These are phyloP conservation scores for Starmera quercuum DNA, from an alignment of 805 yeast genomes.

Conservation along the genomic window DNA sequence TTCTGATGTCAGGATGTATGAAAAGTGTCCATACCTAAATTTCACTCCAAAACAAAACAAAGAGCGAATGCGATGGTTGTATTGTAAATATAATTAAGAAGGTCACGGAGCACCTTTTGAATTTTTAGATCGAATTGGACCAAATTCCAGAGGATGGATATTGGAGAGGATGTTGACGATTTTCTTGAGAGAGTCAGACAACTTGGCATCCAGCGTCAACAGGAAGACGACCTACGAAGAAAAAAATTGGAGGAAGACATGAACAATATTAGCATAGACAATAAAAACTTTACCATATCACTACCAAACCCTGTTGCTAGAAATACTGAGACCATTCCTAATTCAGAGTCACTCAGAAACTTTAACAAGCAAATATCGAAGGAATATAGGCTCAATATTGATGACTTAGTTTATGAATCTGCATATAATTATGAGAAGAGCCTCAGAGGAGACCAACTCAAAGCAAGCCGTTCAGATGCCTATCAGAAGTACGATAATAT, in stretches of 20 bases:
- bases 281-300: not conserved
- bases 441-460: slow-evolving; percentile 57
- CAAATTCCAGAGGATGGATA: not conserved
- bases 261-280: not conserved
- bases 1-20: no score
- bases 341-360: slow-evolving; percentile 9
- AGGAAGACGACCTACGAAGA: slow-evolving; percentile 1
- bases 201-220: slow-evolving; percentile 1
- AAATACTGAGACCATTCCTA: not conserved
- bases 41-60: no score
- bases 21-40: no score
- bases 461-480: not conserved
- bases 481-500: slow-evolving; percentile 9
- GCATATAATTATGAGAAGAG: slow-evolving; percentile 46
- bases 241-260: not conserved
- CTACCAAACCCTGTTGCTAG: slow-evolving; percentile 1
- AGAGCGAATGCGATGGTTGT: no score
- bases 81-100: no score
- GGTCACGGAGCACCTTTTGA: no score
- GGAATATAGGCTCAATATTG: slow-evolving; percentile 33
- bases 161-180: slow-evolving; percentile 2
- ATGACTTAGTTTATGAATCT: slow-evolving; percentile 47
- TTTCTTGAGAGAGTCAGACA: slow-evolving; percentile 2
- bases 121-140: no score
- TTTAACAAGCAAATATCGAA: slow-evolving; percentile 28